A percentile compares a stretch with the other conserved stretches of the same genome.
Evolutionary conservation across 75 land plant species (phyloP).

Genomic region (Larix kaempferi): DNA sequence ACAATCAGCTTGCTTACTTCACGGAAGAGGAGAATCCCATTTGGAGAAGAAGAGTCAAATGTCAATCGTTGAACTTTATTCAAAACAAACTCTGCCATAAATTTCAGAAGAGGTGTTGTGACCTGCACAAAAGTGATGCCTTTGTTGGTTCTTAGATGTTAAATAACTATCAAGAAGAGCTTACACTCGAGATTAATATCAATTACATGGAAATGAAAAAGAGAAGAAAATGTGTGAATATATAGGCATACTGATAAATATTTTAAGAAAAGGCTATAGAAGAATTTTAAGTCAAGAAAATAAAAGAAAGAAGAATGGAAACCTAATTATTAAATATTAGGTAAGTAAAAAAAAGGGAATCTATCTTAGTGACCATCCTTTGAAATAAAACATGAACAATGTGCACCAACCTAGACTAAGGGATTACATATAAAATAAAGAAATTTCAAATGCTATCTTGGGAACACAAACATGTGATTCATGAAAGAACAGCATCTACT

Average conservation of each 20-base stretch:
- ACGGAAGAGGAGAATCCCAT: constrained; percentile 94
- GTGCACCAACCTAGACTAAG: background rate
- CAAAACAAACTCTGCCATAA: constrained; percentile 92
- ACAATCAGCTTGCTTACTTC: constrained; percentile 95
- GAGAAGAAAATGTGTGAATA: background rate
- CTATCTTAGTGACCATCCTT: background rate
- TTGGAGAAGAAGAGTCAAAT: constrained; percentile 97
- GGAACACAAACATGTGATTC: too few relatives aligned
- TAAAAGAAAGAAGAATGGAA: too few relatives aligned
- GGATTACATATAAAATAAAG: too few relatives aligned
- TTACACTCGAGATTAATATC: background rate
- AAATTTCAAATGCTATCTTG: too few relatives aligned
- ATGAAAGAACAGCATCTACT: too few relatives aligned
- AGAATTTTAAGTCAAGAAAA: too few relatives aligned
- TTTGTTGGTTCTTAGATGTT: background rate
- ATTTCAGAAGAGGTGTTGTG: constrained; percentile 90
- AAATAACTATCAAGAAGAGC: background rate
- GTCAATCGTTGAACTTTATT: constrained; percentile 92
- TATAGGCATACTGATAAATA: too few relatives aligned
- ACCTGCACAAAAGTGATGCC: constrained; percentile 39
- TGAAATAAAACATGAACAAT: background rate
- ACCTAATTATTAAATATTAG: too few relatives aligned
- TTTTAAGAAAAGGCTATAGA: too few relatives aligned
- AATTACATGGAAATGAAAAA: background rate
- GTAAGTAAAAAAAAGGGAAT: background rate